These are phyloP conservation scores for Xylariaceae sp. DNA, from an alignment of 2,329 filamentous ascomycete genomes.

Conservation along the genomic window DNA sequence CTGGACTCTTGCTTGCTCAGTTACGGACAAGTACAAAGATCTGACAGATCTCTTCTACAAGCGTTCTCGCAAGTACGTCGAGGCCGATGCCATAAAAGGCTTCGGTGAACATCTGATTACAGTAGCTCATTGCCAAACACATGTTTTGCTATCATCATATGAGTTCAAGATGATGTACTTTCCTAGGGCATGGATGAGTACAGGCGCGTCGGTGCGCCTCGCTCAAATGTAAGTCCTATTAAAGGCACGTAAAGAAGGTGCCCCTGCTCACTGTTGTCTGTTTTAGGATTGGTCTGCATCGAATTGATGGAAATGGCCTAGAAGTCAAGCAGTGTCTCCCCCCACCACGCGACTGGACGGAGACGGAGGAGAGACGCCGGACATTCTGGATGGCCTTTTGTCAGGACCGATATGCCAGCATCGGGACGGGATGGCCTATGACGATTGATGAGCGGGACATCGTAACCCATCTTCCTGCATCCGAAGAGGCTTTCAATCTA, in stretches of 20 bases:
- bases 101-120: slow-evolving; percentile 87
- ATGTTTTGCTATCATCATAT: slow-evolving; percentile 72
- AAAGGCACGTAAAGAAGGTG: slow-evolving; percentile 36
- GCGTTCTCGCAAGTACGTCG: slow-evolving; percentile 81
- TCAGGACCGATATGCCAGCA: slow-evolving; percentile 86
- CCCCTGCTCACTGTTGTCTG: slow-evolving; percentile 48
- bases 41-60: slow-evolving; percentile 87
- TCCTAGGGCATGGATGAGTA: slow-evolving; percentile 89
- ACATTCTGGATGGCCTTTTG: slow-evolving; percentile 96
- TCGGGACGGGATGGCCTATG: slow-evolving; percentile 97
- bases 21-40: slow-evolving; percentile 73
- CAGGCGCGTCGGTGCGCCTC: slow-evolving; percentile 73
- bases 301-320: slow-evolving; percentile 72
- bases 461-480: slow-evolving; percentile 74
- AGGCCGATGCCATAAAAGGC: slow-evolving; percentile 84
- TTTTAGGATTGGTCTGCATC: slow-evolving; percentile 80
- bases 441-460: slow-evolving; percentile 88
- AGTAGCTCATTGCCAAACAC: slow-evolving; percentile 79
- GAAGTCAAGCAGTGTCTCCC: slow-evolving; percentile 91
- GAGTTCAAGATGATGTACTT: slow-evolving; percentile 99
- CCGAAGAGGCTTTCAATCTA: slow-evolving; percentile 79
- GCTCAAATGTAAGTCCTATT: slow-evolving; percentile 65
- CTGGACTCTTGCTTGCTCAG: slow-evolving; percentile 87
- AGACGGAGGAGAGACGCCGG: slow-evolving; percentile 81
- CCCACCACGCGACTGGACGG: slow-evolving; percentile 86